phyloP scores from a whole-genome alignment of 768 basidiomycete genomes.

The Naganishia vishniacii region DNA sequence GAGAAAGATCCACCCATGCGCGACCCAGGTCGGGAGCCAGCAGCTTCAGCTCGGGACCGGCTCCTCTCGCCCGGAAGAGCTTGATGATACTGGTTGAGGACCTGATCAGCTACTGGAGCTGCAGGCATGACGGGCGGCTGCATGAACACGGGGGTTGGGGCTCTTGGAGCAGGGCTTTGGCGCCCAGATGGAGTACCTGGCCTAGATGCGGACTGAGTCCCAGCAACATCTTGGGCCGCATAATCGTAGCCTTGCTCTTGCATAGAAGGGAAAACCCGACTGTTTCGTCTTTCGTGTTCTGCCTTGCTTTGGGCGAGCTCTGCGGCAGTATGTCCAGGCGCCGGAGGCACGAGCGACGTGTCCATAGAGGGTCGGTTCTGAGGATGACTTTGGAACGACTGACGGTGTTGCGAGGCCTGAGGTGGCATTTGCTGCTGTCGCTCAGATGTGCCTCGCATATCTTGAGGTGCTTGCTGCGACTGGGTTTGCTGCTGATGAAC shows the following conservation, averaged over 20 bases:
- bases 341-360: slow-evolving; percentile 42
- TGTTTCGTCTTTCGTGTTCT: slow-evolving; percentile 50
- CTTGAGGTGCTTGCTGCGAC: background rate
- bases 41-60: slow-evolving; percentile 38
- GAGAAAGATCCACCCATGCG: slow-evolving; percentile 14
- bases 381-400: slow-evolving; percentile 23
- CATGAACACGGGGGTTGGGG: slow-evolving; percentile 59
- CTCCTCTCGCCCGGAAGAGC: slow-evolving; percentile 72
- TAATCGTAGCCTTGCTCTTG: slow-evolving; percentile 60
- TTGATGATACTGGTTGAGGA: slow-evolving; percentile 71
- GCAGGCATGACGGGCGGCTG: slow-evolving; percentile 54
- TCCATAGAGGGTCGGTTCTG: slow-evolving; percentile 29
- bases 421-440: background rate
- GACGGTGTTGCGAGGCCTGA: slow-evolving; percentile 25
- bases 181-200: slow-evolving; percentile 59
- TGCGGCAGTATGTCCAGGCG: slow-evolving; percentile 45
- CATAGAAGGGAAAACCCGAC: slow-evolving; percentile 12
- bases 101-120: slow-evolving; percentile 59
- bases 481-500: background rate
- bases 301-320: slow-evolving; percentile 47
- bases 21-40: slow-evolving; percentile 32
- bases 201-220: slow-evolving; percentile 67
- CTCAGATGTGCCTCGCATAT: background rate
- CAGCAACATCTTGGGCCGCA: slow-evolving; percentile 73
- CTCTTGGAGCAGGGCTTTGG: slow-evolving; percentile 37